These are phyloP conservation scores for Phytophthora sansomeana DNA, from an alignment of 352 stramenopile species.

Conservation along the genomic window DNA sequence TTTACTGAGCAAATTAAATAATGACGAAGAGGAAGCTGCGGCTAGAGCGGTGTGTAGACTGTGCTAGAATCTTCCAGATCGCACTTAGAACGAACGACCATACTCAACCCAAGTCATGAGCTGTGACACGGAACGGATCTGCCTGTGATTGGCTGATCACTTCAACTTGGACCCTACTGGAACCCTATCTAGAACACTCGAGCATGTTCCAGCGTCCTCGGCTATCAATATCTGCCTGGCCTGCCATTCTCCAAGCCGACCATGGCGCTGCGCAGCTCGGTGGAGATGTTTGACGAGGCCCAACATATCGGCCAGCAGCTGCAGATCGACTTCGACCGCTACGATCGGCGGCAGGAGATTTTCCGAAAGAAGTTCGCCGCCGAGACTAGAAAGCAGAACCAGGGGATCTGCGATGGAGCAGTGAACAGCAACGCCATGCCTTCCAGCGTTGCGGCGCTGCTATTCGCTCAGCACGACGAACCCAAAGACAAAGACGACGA, in stretches of 20 bases:
- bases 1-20: slow-evolving; percentile 37
- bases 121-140: slow-evolving; percentile 17
- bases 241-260: background rate
- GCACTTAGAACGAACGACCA: slow-evolving; percentile 22
- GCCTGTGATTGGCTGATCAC: slow-evolving; percentile 26
- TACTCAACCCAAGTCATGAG: slow-evolving; percentile 33
- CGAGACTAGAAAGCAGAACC: slow-evolving; percentile 58
- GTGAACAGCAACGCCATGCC: slow-evolving; percentile 36
- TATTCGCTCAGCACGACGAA: slow-evolving; percentile 40
- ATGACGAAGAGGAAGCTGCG: slow-evolving; percentile 9
- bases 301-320: slow-evolving; percentile 45
- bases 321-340: slow-evolving; percentile 48
- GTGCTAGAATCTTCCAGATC: slow-evolving; percentile 43
- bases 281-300: slow-evolving; percentile 62
- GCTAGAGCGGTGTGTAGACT: background rate
- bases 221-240: slow-evolving; percentile 22
- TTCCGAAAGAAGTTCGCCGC: slow-evolving; percentile 67
- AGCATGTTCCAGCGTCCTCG: slow-evolving; percentile 14
- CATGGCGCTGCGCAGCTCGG: slow-evolving; percentile 31
- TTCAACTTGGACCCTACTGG: slow-evolving; percentile 30
- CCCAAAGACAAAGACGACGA: slow-evolving; percentile 1
- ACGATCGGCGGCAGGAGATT: slow-evolving; percentile 55
- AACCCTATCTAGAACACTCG: slow-evolving; percentile 20
- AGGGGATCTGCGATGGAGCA: slow-evolving; percentile 53
- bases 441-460: slow-evolving; percentile 35